Evolutionary conservation across 2,329 filamentous ascomycete species (phyloP), one percentile per base, ranked within the genome.

Genomic region (Fusarium fracticaudum): DNA sequence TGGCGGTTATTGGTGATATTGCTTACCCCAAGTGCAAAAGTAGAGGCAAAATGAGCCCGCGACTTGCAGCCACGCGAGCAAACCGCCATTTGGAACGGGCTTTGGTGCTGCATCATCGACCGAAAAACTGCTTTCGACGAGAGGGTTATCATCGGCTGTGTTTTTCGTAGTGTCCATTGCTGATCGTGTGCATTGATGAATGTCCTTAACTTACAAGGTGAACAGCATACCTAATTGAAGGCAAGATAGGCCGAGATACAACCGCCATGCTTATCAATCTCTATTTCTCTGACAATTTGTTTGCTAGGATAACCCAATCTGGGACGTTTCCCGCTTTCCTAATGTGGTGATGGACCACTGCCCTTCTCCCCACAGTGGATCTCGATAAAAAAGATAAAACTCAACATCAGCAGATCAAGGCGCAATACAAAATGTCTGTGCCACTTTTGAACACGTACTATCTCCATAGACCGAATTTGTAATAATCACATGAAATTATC

Each of bases 1-100:
- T 47, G 8, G 3, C 5, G 17, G 13, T 1, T 13, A 26, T 18
- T 15, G 24, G 0, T 24, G 14, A 31, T 22, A 18, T 18, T 10
- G 10, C 53, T 40, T 61, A 78, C 76, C 76, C 76, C 76, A 78
- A 22, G 76, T 78, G 4, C 63, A 67, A 44, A 78, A 78, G 26
- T 77, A 78, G 6, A 78, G 70, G 6, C 70, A 78, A 3, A 78
- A 77, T 5, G 72, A 72, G 18, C 74, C 76, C 2, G 54, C 68
- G 1, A 77, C 73, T 18, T 78, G 76, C 9, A 78, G 43, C 76
- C 76, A 78, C n/a, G 76, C 76, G 3, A 60, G 14, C 6, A 67
- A 33, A 0, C 76, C 76, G 15, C 76, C 68, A 37, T 78, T 58
- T 18, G 76, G 74, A 4, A 67, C 11, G 0, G 44, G 35, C 2